A percentile compares a stretch with the other conserved stretches of the same genome.
Conservation (phyloP, 1,284 basidiomycete genomes). For the Melanopsichium pennsylvanicum region DNA sequence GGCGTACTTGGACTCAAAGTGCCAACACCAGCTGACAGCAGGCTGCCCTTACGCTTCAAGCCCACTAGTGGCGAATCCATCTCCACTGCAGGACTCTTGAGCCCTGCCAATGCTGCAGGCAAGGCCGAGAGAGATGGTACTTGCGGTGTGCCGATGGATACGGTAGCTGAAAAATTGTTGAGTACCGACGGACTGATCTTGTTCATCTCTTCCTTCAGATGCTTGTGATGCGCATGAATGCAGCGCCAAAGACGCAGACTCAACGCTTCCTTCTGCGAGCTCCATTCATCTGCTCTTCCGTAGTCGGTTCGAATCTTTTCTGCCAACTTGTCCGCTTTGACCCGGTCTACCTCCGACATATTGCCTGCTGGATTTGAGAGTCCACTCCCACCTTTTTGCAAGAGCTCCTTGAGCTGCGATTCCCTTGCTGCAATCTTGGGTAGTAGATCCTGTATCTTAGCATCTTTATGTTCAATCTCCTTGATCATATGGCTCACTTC, state of each 20-base stretch:
- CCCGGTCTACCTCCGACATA: slow-evolving; percentile 42
- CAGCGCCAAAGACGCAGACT: slow-evolving; percentile 52
- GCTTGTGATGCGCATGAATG: slow-evolving; percentile 51
- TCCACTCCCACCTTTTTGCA: slow-evolving; percentile 33
- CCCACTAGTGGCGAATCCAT: slow-evolving; percentile 35
- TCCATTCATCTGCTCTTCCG: slow-evolving; percentile 58
- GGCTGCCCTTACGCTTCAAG: slow-evolving; percentile 37
- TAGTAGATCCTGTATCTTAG: slow-evolving; percentile 59
- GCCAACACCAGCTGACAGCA: slow-evolving; percentile 20
- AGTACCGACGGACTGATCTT: slow-evolving; percentile 56
- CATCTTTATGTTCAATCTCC: slow-evolving; percentile 64
- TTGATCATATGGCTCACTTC: slow-evolving; percentile 63
- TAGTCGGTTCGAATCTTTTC: slow-evolving; percentile 58
- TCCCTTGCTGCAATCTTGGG: slow-evolving; percentile 58
- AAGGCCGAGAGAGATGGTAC: slow-evolving; percentile 35
- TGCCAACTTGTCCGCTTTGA: slow-evolving; percentile 58
- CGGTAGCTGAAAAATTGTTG: slow-evolving; percentile 42
- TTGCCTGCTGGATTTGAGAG: slow-evolving; percentile 30
- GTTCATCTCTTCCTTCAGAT: slow-evolving; percentile 50
- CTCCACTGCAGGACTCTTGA: slow-evolving; percentile 47
- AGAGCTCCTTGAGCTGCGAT: slow-evolving; percentile 49
- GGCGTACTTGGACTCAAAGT: slow-evolving; percentile 36
- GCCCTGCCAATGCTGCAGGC: slow-evolving; percentile 32
- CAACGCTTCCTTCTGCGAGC: slow-evolving; percentile 54
- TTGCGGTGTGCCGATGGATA: slow-evolving; percentile 37